These are phyloP conservation scores for Dipteronia sinensis DNA, from an alignment of 345 rosid genomes.

Conservation along the genomic window DNA sequence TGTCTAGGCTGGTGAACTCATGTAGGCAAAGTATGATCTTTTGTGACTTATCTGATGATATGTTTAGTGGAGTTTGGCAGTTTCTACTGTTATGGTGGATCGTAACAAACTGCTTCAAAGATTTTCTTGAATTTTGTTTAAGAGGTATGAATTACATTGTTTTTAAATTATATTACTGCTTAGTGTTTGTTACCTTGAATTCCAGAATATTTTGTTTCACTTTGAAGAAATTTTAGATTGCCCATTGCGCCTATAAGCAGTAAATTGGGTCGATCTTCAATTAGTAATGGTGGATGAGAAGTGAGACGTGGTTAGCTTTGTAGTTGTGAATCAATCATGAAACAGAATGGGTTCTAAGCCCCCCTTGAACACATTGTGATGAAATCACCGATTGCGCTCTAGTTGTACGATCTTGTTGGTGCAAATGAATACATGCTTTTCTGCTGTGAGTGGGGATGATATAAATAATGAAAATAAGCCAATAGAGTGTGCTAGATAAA, in stretches of 20 bases:
- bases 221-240: not conserved
- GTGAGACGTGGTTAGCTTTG: not conserved
- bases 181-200: not conserved
- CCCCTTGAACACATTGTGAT: too few relatives aligned
- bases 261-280: too few relatives aligned
- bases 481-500: not conserved
- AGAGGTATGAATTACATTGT: slow-evolving; percentile 25
- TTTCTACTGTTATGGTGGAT: slow-evolving; percentile 15
- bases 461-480: not conserved
- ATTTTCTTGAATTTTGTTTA: slow-evolving; percentile 25
- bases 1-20: slow-evolving; percentile 22
- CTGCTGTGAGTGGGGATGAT: not conserved
- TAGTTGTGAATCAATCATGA: not conserved
- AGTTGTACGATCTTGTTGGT: not conserved
- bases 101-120: slow-evolving; percentile 13
- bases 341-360: not conserved
- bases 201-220: not conserved
- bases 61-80: slow-evolving; percentile 24
- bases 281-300: not conserved
- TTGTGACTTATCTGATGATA: slow-evolving; percentile 21
- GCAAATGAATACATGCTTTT: not conserved
- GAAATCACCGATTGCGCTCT: not conserved
- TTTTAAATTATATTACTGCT: not conserved
- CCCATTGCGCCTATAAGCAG: too few relatives aligned
- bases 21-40: slow-evolving; percentile 18